Evolutionary conservation across 202 grass and related monocot species (phyloP).

Genomic region (Sporobolus alterniflorus): DNA sequence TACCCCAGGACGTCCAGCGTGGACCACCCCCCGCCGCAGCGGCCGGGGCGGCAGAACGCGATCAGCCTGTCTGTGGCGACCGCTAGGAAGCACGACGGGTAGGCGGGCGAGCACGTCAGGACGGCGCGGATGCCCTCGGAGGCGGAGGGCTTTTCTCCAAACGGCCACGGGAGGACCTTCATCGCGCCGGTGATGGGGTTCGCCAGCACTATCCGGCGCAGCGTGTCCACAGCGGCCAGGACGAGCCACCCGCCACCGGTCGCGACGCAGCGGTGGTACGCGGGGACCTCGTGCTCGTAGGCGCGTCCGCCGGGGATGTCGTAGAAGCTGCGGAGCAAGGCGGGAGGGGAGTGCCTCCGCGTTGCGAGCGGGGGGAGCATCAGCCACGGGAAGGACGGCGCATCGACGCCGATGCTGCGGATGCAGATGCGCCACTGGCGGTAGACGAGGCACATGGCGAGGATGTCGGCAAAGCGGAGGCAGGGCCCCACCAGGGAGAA

Average conservation of each 20-base stretch:
- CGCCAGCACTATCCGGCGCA: conserved; percentile 26
- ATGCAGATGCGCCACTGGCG: conserved; percentile 27
- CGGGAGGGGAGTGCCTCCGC: not conserved
- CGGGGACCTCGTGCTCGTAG: conserved; percentile 35
- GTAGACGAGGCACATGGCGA: conserved; percentile 37
- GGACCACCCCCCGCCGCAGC: conserved; percentile 12
- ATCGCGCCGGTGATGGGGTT: conserved; percentile 36
- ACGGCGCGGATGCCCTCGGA: conserved; percentile 34
- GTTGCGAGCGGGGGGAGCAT: conserved; percentile 36
- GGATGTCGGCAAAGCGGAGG: conserved; percentile 47
- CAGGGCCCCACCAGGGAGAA: conserved; percentile 24
- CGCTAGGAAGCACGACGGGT: conserved; percentile 38
- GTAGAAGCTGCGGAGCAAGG: conserved; percentile 39
- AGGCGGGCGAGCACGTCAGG: conserved; percentile 25
- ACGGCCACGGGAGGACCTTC: conserved; percentile 35
- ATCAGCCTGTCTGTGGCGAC: conserved; percentile 43
- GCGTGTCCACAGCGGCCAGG: conserved; percentile 18
- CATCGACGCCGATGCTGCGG: conserved; percentile 25
- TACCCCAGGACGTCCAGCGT: conserved; percentile 40
- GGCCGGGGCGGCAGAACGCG: conserved; percentile 42
- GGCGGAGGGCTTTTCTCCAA: not conserved
- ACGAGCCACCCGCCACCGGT: conserved; percentile 51
- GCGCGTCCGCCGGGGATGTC: conserved; percentile 41
- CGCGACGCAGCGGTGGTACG: conserved; percentile 31
- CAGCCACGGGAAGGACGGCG: conserved; percentile 59